Conservation (phyloP, 331 rosid species). For the Dryas integrifolia region DNA sequence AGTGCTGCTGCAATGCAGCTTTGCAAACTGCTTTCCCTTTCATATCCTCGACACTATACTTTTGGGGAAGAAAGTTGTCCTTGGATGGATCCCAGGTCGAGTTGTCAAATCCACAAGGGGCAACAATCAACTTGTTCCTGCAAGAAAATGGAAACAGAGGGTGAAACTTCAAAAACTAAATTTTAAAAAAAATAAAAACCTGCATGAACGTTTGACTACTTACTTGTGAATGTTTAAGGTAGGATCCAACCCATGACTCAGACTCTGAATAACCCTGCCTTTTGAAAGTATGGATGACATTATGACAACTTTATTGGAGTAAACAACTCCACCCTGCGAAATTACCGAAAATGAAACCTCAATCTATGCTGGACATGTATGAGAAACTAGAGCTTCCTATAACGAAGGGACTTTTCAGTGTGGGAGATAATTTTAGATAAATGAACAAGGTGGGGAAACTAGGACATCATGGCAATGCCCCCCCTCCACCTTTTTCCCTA, state of each 20-base stretch:
- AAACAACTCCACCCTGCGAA: constrained; percentile 84
- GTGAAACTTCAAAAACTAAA: background rate
- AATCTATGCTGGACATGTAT: constrained; percentile 15
- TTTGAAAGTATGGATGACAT: constrained; percentile 68
- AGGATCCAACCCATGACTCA: constrained; percentile 62
- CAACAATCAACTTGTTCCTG: constrained; percentile 70
- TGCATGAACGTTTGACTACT: constrained; percentile 28
- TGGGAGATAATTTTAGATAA: background rate
- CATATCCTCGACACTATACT: constrained; percentile 60
- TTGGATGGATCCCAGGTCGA: constrained; percentile 75
- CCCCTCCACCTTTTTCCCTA: too few relatives aligned
- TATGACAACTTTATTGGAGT: constrained; percentile 67
- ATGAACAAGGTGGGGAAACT: background rate
- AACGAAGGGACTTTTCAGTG: constrained; percentile 3
- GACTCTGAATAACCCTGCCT: constrained; percentile 48
- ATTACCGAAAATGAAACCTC: constrained; percentile 18
- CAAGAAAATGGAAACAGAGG: constrained; percentile 18
- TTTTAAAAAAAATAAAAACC: background rate
- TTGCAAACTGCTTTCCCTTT: constrained; percentile 73
- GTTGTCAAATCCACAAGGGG: constrained; percentile 71
- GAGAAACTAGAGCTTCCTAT: constrained; percentile 14
- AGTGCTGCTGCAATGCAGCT: constrained; percentile 52
- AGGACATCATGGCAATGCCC: background rate
- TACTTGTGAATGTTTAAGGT: constrained; percentile 63
- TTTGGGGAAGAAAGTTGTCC: constrained; percentile 65